Conservation (phyloP, 1,284 basidiomycete genomes). For the Sanghuangporus baumii region DNA sequence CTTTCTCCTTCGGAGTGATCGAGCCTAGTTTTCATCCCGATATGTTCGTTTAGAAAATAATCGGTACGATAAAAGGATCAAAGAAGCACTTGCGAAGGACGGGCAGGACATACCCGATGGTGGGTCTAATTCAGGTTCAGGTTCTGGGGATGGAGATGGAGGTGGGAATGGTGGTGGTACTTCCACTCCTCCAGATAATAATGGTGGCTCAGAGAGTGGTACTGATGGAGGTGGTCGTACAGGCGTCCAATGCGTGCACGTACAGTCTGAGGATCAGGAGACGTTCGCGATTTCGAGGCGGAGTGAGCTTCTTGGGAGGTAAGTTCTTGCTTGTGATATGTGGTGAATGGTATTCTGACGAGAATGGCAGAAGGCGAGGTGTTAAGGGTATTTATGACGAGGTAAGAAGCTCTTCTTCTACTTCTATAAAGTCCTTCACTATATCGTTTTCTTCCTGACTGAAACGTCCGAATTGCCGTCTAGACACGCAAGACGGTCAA, state of each 20-base stretch:
- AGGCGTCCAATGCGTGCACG: slow-evolving; percentile 4
- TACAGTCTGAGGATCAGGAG: background rate
- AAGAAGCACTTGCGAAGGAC: slow-evolving; percentile 9
- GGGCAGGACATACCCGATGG: slow-evolving; percentile 13
- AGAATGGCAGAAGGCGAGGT: background rate
- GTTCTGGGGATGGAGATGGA: background rate
- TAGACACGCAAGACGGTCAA: slow-evolving; percentile 1
- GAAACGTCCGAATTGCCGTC: background rate
- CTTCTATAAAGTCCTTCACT: background rate
- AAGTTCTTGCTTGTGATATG: background rate
- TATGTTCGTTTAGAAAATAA: too few relatives aligned
- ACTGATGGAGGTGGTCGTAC: background rate
- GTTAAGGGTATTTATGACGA: background rate
- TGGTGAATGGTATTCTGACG: background rate
- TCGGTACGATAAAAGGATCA: slow-evolving; percentile 17
- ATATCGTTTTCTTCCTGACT: background rate
- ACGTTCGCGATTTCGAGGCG: background rate
- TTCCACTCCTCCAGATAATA: background rate
- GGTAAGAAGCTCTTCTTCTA: background rate
- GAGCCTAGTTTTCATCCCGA: too few relatives aligned
- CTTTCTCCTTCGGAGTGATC: background rate
- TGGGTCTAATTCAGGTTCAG: background rate
- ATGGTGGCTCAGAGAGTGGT: background rate
- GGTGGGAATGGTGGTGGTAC: background rate
- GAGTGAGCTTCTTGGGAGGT: background rate